These are phyloP conservation scores for Nakaseomyces nivariensis DNA, from an alignment of 1,139 yeast genomes.

Conservation along the genomic window DNA sequence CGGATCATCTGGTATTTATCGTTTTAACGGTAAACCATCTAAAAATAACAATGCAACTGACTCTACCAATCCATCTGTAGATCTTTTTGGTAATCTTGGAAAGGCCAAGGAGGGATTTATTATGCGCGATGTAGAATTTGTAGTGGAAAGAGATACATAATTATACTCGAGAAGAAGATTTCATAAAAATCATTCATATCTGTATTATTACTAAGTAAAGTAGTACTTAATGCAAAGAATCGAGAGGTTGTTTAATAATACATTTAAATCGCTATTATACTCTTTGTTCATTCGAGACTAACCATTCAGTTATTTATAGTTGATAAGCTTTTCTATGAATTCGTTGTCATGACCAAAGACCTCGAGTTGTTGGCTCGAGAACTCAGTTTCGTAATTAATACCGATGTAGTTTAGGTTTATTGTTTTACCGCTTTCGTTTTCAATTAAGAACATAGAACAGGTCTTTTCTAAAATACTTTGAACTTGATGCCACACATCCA, in stretches of 20 bases:
- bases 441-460: not conserved
- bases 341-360: not conserved
- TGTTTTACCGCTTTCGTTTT: not conserved
- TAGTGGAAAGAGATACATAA: not conserved
- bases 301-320: not conserved
- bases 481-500: not conserved
- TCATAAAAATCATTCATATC: too few species aligned
- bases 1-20: constrained; percentile 61
- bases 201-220: not conserved
- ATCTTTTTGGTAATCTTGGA: constrained; percentile 45
- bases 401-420: not conserved
- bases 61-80: constrained; percentile 41
- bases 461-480: not conserved
- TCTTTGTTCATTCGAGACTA: too few species aligned
- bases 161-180: not conserved
- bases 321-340: not conserved
- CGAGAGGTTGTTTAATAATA: too few species aligned
- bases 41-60: constrained; percentile 27
- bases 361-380: not conserved
- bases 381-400: not conserved
- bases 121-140: constrained; percentile 38
- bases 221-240: too few species aligned
- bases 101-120: constrained; percentile 56
- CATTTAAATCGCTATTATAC: too few species aligned
- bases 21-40: constrained; percentile 35